These are phyloP conservation scores for Metschnikowia rubicola DNA, from an alignment of 805 yeast genomes.

Conservation along the genomic window DNA sequence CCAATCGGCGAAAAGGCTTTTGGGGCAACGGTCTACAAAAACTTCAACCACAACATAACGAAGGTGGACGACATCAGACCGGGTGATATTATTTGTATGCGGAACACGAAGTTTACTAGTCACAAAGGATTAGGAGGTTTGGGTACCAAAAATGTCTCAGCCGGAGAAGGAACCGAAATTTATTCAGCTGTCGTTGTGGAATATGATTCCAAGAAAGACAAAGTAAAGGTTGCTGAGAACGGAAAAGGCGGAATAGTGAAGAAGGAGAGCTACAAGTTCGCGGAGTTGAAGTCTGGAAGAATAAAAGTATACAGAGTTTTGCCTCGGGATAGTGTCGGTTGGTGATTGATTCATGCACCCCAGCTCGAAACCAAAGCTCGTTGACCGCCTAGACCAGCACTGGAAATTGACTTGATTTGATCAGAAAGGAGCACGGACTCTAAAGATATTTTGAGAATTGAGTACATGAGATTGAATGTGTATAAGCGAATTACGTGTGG, in stretches of 20 bases:
- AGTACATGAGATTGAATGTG: too few relatives aligned
- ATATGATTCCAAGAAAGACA: conserved; percentile 70
- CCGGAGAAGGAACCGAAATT: conserved; percentile 50
- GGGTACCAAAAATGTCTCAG: conserved; percentile 37
- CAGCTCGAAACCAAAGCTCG: background rate
- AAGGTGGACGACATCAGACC: conserved; percentile 64
- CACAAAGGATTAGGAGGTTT: conserved; percentile 48
- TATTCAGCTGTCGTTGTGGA: conserved; percentile 60
- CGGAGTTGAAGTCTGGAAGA: conserved; percentile 75
- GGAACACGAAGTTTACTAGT: conserved; percentile 69
- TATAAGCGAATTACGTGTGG: too few relatives aligned
- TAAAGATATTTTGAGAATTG: too few relatives aligned
- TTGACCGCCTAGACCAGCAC: conserved; percentile 4
- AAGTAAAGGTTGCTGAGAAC: conserved; percentile 64
- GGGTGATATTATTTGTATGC: conserved; percentile 80
- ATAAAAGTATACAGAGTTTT: conserved; percentile 77
- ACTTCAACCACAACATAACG: conserved; percentile 39
- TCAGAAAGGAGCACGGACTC: too few relatives aligned
- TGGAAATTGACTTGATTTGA: background rate
- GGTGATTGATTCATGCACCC: conserved; percentile 39
- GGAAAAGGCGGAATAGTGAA: conserved; percentile 49
- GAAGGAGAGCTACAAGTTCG: conserved; percentile 60
- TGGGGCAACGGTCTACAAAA: conserved; percentile 71
- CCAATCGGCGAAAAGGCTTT: conserved; percentile 65
- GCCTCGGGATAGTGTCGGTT: conserved; percentile 67